Evolutionary conservation across 202 grass and related monocot genomes (phyloP).

Genomic region (Eragrostis tef): DNA sequence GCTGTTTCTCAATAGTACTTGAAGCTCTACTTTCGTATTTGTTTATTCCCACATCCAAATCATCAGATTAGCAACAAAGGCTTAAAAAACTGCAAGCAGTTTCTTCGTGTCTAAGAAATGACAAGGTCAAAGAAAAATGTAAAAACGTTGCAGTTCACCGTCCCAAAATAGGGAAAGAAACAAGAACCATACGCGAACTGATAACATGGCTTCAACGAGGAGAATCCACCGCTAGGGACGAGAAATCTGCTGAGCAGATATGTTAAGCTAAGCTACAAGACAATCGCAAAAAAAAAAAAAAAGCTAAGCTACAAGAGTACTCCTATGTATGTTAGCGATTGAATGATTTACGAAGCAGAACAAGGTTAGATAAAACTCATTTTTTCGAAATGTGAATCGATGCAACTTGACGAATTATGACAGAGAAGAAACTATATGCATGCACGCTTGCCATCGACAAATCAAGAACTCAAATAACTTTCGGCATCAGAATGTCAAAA

Average conservation of each 20-base stretch:
- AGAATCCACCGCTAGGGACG: background rate
- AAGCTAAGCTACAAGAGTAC: no score
- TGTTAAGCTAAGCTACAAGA: background rate
- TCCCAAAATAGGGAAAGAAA: background rate
- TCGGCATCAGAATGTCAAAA: background rate
- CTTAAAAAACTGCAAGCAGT: no score
- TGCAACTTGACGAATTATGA: slow-evolving; percentile 5
- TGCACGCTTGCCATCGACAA: background rate
- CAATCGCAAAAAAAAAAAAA: no score
- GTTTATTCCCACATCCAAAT: slow-evolving; percentile 13
- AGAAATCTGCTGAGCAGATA: background rate
- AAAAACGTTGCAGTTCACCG: background rate
- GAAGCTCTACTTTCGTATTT: background rate
- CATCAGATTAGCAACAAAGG: background rate
- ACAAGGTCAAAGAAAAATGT: background rate
- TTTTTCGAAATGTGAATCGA: background rate
- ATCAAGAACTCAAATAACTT: background rate
- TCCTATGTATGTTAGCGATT: no score
- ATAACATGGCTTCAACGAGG: background rate
- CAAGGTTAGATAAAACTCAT: no score
- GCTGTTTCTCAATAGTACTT: background rate
- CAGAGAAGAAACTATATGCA: background rate
- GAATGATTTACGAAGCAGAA: no score
- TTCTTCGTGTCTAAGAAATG: slow-evolving; percentile 4
- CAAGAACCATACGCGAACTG: background rate